A percentile compares a stretch with the other conserved stretches of the same genome.
These are phyloP conservation scores for Rutstroemia sydowiana DNA, from an alignment of 2,329 filamentous ascomycete genomes.

Conservation along the genomic window DNA sequence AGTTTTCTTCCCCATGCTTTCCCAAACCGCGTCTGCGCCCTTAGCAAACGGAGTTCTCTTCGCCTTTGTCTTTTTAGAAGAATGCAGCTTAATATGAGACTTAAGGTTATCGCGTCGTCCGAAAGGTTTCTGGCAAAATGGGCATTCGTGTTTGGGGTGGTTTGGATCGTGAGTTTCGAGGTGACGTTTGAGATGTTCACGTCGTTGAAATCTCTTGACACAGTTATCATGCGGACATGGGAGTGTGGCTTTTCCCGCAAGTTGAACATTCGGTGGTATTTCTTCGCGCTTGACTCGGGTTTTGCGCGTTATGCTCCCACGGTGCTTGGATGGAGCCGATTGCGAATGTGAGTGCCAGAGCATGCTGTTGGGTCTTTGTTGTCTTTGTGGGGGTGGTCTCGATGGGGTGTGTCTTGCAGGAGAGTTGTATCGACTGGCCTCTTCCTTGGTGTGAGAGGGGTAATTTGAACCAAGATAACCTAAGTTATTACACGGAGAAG, in stretches of 20 bases:
- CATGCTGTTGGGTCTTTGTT: constrained; percentile 2
- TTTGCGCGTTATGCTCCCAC: neutral
- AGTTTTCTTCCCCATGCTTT: neutral
- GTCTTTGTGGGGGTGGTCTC: constrained; percentile 4
- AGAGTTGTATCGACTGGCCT: constrained; percentile 1
- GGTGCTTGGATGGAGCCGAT: neutral
- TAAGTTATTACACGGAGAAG: neutral
- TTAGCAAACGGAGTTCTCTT: constrained; percentile 11
- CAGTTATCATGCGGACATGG: constrained; percentile 37
- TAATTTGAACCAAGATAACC: neutral
- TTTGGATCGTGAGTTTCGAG: constrained; percentile 35
- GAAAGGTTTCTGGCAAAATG: constrained; percentile 19
- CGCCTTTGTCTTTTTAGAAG: constrained; percentile 1
- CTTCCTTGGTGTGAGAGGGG: neutral
- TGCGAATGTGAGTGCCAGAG: no score
- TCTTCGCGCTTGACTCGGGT: constrained; percentile 1
- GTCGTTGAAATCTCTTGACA: constrained; percentile 39
- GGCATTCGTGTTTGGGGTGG: constrained; percentile 11
- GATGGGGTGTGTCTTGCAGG: constrained; percentile 5
- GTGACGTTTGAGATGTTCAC: constrained; percentile 43
- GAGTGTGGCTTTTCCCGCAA: constrained; percentile 33
- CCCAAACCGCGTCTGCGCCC: neutral
- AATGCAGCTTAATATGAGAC: constrained; percentile 18
- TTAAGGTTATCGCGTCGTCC: constrained; percentile 23
- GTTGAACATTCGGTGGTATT: constrained; percentile 5